Evolutionary conservation across 2,329 filamentous ascomycete genomes (phyloP), one percentile per base, ranked within the genome.

Genomic region (Penicillium sp.): DNA sequence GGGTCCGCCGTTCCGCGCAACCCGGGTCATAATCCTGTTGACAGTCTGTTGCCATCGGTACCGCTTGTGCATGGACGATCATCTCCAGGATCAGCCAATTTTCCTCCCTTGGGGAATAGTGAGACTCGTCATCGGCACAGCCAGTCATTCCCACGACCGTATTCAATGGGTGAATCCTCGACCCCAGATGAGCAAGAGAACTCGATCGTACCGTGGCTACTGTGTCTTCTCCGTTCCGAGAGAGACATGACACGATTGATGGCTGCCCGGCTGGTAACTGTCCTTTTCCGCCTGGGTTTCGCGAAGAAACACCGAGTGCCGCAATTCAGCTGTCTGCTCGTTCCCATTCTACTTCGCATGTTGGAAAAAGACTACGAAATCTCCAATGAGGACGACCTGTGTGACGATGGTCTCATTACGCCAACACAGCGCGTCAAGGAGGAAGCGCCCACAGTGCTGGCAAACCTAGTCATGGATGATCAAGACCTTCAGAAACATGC

Each of bases 401-500:
- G 65, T 39, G 66, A 68, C 48, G 64, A 65, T 39, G 67, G 65
- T 2, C 46, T 69, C 27, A 66, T 69, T 37, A 69, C 73, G 9
- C 60, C 70, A 9, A 71, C 73, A 24, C 75, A 79, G 58, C 66
- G 71, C 7, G 75, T 89, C 9, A 75, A 83, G 47, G 87, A 91
- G 64, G 81, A 81, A 52, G 83, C 86, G 2, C 88, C 90, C 6
- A 78, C 81, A 1, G 79, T 94, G 9, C 75, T 97, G 46, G 88
- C 89, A 12, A 82, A 84, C 39, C 75, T 97, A 35, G 82, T 95
- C 13, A 82, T 83, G 26, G 88, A 93, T 60, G 89, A 84, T 64
- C 82, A 86, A 51, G 78, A 81, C 49, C 76, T 97, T 45, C 91
- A 97, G 67, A 86, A 84, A 59, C 84, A 88, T 34, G 89, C 90